Evolutionary conservation across 345 rosid genomes (phyloP).

Genomic region (Anacardium occidentale): DNA sequence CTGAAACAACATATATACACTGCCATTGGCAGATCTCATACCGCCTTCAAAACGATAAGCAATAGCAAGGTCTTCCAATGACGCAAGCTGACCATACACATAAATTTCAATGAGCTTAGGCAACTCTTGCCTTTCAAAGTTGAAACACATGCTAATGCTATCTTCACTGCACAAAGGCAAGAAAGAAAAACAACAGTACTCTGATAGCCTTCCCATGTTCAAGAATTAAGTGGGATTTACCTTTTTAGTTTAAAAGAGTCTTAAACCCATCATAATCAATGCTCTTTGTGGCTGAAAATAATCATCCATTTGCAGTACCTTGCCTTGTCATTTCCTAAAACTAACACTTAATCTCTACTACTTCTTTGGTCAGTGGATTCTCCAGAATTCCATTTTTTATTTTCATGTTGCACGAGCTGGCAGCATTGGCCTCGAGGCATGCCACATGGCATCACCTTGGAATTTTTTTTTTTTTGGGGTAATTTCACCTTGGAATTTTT

Average conservation of each 20-base stretch:
- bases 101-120: not conserved
- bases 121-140: not conserved
- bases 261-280: not conserved
- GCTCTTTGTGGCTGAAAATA: not conserved
- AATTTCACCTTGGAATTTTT: no score
- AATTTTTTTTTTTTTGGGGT: no score
- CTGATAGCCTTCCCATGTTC: not conserved
- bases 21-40: no score
- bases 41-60: no score
- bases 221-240: not conserved
- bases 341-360: not conserved
- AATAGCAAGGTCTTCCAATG: not conserved
- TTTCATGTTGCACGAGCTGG: not conserved
- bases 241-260: not conserved
- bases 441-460: not conserved
- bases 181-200: not conserved
- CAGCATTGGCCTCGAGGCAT: not conserved
- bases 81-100: not conserved
- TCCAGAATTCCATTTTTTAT: conserved; percentile 13
- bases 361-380: no score
- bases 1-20: no score
- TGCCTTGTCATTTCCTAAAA: not conserved
- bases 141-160: not conserved
- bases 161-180: not conserved
- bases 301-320: not conserved